Evolutionary conservation across 176 grass and related monocot genomes (phyloP).

Genomic region (Musa troglodytarum): DNA sequence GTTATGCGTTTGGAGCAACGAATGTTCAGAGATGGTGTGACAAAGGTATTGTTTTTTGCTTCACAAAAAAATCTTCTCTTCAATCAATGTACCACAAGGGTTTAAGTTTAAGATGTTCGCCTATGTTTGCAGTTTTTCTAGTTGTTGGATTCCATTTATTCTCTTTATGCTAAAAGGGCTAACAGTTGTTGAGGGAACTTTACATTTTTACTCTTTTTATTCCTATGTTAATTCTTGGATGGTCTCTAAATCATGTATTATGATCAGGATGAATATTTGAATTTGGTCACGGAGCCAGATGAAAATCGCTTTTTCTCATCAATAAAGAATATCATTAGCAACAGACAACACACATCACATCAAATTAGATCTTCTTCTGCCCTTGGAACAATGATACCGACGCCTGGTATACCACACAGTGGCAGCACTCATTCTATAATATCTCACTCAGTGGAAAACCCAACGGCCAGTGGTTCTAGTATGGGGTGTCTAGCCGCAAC

Average conservation of each 20-base stretch:
- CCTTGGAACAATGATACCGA: constrained; percentile 79
- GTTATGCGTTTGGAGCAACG: constrained; percentile 25
- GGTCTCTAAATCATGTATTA: constrained; percentile 17
- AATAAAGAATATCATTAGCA: constrained; percentile 35
- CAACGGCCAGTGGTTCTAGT: constrained; percentile 35
- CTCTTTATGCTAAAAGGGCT: background rate
- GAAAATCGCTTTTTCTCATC: constrained; percentile 47
- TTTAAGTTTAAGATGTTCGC: background rate
- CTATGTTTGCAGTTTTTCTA: background rate
- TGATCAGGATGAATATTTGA: constrained; percentile 64
- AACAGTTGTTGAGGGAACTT: background rate
- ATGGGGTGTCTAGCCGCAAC: constrained; percentile 34
- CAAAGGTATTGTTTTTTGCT: background rate
- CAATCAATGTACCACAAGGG: background rate
- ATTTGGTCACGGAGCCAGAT: constrained; percentile 41
- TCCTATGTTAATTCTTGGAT: constrained; percentile 5
- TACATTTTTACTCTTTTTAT: background rate
- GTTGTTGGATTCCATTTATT: background rate
- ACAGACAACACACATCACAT: constrained; percentile 11
- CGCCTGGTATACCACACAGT: constrained; percentile 70
- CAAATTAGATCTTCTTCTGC: constrained; percentile 49
- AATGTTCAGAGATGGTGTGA: constrained; percentile 4
- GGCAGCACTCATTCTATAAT: constrained; percentile 40
- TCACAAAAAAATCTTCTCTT: background rate
- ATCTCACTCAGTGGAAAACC: constrained; percentile 48